Evolutionary conservation across 75 land plant species (phyloP), one percentile per base, ranked within the genome.

Genomic region (Adiantum capillusveneris): DNA sequence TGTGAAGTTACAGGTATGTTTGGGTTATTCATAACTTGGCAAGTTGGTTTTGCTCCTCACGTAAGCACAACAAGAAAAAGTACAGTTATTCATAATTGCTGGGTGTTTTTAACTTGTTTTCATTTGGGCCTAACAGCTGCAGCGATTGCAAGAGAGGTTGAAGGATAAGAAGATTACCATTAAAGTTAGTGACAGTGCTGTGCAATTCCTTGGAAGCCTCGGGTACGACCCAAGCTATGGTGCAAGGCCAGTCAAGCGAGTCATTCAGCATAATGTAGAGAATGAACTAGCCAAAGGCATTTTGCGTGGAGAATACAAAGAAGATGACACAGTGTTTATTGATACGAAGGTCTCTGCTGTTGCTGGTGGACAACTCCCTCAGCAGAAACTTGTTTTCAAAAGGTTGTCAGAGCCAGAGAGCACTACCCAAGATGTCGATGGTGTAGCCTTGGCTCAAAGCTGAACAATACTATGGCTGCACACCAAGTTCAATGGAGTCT

Each of bases 191-290:
- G 83, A 82, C 12, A 65, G 71, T 44, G 85, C 83, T 17, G 50
- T 82, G 21, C 65, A 79, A 43, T 63, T 73, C 0, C 63, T 82
- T n/a, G 85, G 79, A 17, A 80, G 68, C 56, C 64, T 82, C 62
- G 85, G 85, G 0, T 82, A 82, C 57, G 85, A 82, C 55, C 85
- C 85, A 26, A 79, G 69, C 55, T 82, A 79, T 65, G 85, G 85
- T 14, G 85, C 85, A 20, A 71, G 85, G 67, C 85, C 85, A 1
- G 85, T 82, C 30, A 82, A 82, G 56, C 64, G 85, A 22, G 83
- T 82, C 2, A 79, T 82, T 54, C 85, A 82, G 25, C 85, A 82
- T 59, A 36, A 80, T 46, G 57, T 82, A 12, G 85, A 82, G 64
- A 82, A 82, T 55, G 82, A 79, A 52, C 53, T 82, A 18, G 85